Evolutionary conservation across 2,329 filamentous ascomycete genomes (phyloP), one percentile per base, ranked within the genome.

Genomic region (Albophoma yamanashiensis): DNA sequence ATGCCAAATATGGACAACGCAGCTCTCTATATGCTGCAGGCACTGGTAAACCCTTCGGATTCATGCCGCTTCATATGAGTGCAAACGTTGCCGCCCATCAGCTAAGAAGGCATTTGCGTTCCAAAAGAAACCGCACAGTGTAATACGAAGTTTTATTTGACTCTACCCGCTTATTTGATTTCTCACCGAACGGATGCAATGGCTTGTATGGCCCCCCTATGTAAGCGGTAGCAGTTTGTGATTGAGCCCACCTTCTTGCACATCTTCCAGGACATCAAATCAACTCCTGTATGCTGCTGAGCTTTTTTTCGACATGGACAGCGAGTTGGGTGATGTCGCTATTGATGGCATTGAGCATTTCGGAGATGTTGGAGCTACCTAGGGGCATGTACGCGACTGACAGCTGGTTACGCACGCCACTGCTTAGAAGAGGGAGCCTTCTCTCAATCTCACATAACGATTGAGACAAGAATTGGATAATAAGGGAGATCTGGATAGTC

Each of bases 361-460:
- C 42, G 9, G 42, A n/a, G n/a, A 45, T 45, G 9, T n/a, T 22
- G 42, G 56, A 58, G 22, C 59, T 60, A 6, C 45, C 56, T 2
- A 25, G 14, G 3, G 55, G n/a, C 20, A 34, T 15, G 25, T 47
- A 25, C 43, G 25, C 12, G 34, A 39, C 11, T 8, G 36, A 6
- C 45, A 27, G 45, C 6, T 36, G 34, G 8, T 27, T 39, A 20
- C 45, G 27, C 25, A 58, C 50, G 8, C n/a, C 42, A 12, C 55
- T 25, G 27, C 52, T 34, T 20, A 60, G 45, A 20, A 36, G 50
- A 12, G 59, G 55, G 15, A 60, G 8, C 39, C 56, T 58, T 56
- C 55, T 60, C 47, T 60, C 55, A 15, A 60, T 60, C 50, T 60
- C 59, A 12, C 59, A 39, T 20, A 57, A 31, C 7, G 56, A 58